Evolutionary conservation across 441 rosid genomes (phyloP).

Genomic region (Biscutella auriculata): DNA sequence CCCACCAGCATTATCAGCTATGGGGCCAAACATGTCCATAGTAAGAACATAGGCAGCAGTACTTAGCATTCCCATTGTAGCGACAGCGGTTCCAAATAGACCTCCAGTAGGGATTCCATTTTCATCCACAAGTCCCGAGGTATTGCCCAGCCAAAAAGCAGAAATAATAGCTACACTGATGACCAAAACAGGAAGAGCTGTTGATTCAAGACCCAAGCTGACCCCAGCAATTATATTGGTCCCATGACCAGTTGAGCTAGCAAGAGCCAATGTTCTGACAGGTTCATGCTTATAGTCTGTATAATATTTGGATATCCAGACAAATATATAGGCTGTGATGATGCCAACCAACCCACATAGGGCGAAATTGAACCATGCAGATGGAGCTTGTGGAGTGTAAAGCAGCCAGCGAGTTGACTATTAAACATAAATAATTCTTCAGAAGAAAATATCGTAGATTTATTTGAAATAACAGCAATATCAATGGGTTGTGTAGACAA

Average conservation of each 20-base stretch:
- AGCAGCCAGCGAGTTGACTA: slow-evolving; percentile 99
- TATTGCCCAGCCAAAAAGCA: slow-evolving; percentile 89
- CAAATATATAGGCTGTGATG: slow-evolving; percentile 82
- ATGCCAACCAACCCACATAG: slow-evolving; percentile 94
- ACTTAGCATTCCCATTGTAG: slow-evolving; percentile 99
- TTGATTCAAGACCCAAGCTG: slow-evolving; percentile 96
- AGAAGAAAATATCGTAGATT: background rate
- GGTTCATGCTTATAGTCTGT: slow-evolving; percentile 98
- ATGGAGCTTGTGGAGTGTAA: slow-evolving; percentile 87
- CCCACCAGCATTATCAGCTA: slow-evolving; percentile 99
- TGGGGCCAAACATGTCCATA: slow-evolving; percentile 99
- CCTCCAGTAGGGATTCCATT: slow-evolving; percentile 80
- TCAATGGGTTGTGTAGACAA: background rate
- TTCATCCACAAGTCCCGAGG: slow-evolving; percentile 89
- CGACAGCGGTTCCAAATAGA: slow-evolving; percentile 95
- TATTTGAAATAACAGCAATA: slow-evolving; percentile 11
- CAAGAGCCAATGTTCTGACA: slow-evolving; percentile 77
- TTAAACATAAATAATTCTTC: slow-evolving; percentile 19
- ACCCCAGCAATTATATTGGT: slow-evolving; percentile 97
- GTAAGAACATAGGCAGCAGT: slow-evolving; percentile 97
- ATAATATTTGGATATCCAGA: slow-evolving; percentile 89
- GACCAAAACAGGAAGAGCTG: slow-evolving; percentile 92
- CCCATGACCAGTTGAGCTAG: slow-evolving; percentile 97
- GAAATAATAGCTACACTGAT: slow-evolving; percentile 71
- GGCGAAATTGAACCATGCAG: slow-evolving; percentile 92